Conservation (phyloP, 2,329 filamentous ascomycete species). For the Sporothrix sp. region DNA sequence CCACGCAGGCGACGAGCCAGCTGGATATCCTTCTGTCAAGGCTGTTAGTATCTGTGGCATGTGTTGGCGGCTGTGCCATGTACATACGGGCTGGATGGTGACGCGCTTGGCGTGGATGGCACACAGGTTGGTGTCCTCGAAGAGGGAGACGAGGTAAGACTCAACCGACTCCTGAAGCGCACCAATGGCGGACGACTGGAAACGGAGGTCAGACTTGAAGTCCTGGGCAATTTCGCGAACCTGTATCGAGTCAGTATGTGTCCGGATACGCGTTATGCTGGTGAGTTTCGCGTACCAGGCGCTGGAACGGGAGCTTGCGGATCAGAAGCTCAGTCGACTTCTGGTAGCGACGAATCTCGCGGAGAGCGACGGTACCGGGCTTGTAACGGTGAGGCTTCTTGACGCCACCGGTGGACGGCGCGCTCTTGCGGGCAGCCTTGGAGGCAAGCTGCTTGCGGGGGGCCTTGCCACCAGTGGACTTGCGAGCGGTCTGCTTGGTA, state of each 20-base stretch:
- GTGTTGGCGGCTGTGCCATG: neutral
- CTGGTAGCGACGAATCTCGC: constrained; percentile 98
- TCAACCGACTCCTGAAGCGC: constrained; percentile 98
- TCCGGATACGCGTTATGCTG: neutral
- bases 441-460: constrained; percentile 95
- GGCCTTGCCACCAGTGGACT: constrained; percentile 73
- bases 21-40: constrained; percentile 76
- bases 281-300: constrained; percentile 51
- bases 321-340: constrained; percentile 94
- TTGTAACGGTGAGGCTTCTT: constrained; percentile 91
- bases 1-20: constrained; percentile 90
- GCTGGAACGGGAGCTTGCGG: constrained; percentile 95
- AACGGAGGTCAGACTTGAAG: constrained; percentile 90
- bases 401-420: constrained; percentile 92
- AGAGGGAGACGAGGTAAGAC: constrained; percentile 95
- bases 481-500: constrained; percentile 59
- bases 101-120: constrained; percentile 99
- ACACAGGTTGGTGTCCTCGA: constrained; percentile 97
- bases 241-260: constrained; percentile 27
- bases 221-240: constrained; percentile 93
- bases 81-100: constrained; percentile 69
- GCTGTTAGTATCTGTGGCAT: constrained; percentile 26
- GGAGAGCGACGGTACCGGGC: constrained; percentile 91
- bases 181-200: constrained; percentile 96
- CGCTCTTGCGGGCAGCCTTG: constrained; percentile 98